Conservation (phyloP, 2,329 filamentous ascomycete genomes). For the Amylocarpus encephaloides region DNA sequence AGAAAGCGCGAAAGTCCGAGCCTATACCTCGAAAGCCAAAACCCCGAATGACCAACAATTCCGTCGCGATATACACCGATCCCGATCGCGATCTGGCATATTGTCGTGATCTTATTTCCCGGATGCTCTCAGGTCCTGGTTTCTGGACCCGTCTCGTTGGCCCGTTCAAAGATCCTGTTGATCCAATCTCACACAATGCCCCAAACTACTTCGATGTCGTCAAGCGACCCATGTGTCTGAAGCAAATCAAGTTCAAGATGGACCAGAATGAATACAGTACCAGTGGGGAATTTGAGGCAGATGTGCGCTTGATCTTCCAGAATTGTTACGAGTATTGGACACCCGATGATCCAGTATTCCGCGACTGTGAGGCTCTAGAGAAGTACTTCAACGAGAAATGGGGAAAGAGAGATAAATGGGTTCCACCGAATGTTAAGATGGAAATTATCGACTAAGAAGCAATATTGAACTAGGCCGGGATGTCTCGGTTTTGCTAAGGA, state of each 20-base stretch:
- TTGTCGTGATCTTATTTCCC: conserved; percentile 49
- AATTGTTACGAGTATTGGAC: conserved; percentile 62
- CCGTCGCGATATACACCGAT: background rate
- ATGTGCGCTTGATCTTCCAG: conserved; percentile 55
- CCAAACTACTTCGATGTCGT: conserved; percentile 57
- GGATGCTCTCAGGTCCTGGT: conserved; percentile 58
- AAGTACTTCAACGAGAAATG: conserved; percentile 55
- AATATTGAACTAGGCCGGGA: too few species aligned
- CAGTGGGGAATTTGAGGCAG: conserved; percentile 48
- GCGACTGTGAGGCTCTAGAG: conserved; percentile 50
- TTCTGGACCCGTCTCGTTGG: conserved; percentile 62
- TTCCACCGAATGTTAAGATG: conserved; percentile 45
- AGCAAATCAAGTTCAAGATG: conserved; percentile 55
- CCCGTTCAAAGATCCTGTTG: conserved; percentile 54
- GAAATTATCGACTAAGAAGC: conserved; percentile 26
- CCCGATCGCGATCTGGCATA: conserved; percentile 47
- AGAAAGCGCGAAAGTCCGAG: conserved; percentile 24
- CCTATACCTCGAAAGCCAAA: conserved; percentile 13
- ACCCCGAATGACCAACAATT: background rate
- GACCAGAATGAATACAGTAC: conserved; percentile 44
- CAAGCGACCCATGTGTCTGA: conserved; percentile 56
- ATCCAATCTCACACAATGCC: conserved; percentile 49
- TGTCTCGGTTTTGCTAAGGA: too few species aligned
- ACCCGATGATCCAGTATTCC: conserved; percentile 48
- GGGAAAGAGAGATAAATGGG: conserved; percentile 52